Conservation (phyloP, 2,329 filamentous ascomycete genomes). For the Venturia pyrina region DNA sequence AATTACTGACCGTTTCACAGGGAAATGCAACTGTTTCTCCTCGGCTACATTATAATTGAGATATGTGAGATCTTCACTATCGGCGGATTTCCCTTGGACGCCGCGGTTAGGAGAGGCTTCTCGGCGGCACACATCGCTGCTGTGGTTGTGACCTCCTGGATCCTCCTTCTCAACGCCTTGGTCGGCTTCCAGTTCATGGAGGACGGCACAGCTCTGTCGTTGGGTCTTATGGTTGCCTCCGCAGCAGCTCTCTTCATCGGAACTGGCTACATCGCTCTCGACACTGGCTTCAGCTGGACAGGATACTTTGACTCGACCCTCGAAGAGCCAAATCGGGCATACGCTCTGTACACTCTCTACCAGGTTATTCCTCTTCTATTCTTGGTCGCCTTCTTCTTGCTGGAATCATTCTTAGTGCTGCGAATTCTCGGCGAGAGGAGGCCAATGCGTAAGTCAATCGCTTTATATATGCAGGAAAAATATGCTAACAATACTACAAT, state of each 20-base stretch:
- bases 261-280: constrained; percentile 89
- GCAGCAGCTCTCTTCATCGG: constrained; percentile 68
- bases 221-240: constrained; percentile 65
- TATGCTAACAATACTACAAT: neutral
- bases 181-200: constrained; percentile 92
- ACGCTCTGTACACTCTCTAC: constrained; percentile 89
- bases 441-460: constrained; percentile 61
- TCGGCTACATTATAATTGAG: constrained; percentile 75
- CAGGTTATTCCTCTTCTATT: constrained; percentile 83
- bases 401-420: constrained; percentile 77
- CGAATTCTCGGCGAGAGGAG: constrained; percentile 76
- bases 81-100: constrained; percentile 70
- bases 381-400: constrained; percentile 73
- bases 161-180: constrained; percentile 81
- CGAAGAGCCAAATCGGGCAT: constrained; percentile 50
- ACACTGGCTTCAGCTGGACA: constrained; percentile 83
- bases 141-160: constrained; percentile 81
- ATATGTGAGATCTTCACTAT: constrained; percentile 97
- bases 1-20: constrained; percentile 36
- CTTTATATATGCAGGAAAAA: constrained; percentile 12
- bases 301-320: constrained; percentile 54
- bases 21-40: constrained; percentile 92
- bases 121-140: constrained; percentile 82
- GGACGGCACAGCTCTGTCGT: constrained; percentile 77
- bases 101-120: constrained; percentile 68